A percentile compares a stretch with the other conserved stretches of the same genome.
phyloP scores from a whole-genome alignment of 1,139 yeast genomes.

The Scheffersomyces stambukii region DNA sequence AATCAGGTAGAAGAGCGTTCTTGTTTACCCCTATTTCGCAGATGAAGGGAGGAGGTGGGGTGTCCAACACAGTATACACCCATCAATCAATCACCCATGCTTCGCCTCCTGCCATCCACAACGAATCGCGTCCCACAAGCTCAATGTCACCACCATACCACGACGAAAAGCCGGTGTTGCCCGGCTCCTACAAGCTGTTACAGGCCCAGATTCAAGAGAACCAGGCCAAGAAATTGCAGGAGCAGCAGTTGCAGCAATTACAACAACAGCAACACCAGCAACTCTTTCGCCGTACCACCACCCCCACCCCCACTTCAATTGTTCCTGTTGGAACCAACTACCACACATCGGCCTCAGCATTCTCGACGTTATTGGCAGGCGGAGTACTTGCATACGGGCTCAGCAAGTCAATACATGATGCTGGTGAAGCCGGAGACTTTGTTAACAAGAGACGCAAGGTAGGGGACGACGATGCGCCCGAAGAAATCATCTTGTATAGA shows the following conservation, averaged over 20 bases:
- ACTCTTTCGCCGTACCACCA: constrained; percentile 16
- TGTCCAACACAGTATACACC: constrained; percentile 22
- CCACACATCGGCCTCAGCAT: constrained; percentile 31
- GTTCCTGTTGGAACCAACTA: constrained; percentile 18
- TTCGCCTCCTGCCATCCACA: constrained; percentile 10
- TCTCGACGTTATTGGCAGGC: constrained; percentile 36
- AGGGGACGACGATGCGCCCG: constrained; percentile 16
- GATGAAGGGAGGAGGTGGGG: constrained; percentile 36
- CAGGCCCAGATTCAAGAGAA: constrained; percentile 14
- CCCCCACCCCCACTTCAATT: constrained; percentile 19
- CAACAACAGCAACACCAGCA: constrained; percentile 20
- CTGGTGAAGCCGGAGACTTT: constrained; percentile 18
- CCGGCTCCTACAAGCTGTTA: constrained; percentile 14
- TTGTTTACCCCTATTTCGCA: constrained; percentile 47
- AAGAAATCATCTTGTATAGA: constrained; percentile 72
- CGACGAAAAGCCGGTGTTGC: constrained; percentile 13
- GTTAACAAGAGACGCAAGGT: constrained; percentile 21
- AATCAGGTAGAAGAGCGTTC: constrained; percentile 35
- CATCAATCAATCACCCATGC: constrained; percentile 12
- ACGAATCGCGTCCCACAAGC: constrained; percentile 3
- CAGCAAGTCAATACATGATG: constrained; percentile 14
- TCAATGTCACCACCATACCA: constrained; percentile 1
- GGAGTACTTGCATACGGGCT: constrained; percentile 38
- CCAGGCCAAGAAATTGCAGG: constrained; percentile 16
- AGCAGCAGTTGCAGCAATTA: constrained; percentile 19